These are phyloP conservation scores for Gaertneriomyces sp. DNA, from an alignment of 192 early-diverging fungal genomes.

Conservation along the genomic window DNA sequence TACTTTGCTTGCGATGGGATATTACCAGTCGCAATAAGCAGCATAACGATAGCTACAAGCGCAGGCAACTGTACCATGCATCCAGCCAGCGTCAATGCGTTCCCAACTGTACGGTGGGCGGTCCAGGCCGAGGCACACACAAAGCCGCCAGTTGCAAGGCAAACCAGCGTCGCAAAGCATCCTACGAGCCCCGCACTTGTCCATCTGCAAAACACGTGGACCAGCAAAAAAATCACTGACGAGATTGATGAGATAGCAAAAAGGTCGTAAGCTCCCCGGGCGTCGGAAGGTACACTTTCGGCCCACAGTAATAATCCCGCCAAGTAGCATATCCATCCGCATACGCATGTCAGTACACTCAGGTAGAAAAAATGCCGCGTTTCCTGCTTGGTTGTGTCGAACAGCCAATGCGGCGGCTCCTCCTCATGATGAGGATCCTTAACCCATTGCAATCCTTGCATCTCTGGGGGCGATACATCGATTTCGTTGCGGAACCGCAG, in stretches of 20 bases:
- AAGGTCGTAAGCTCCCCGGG: constrained; percentile 2
- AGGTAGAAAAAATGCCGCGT: too few relatives aligned
- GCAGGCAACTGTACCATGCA: background rate
- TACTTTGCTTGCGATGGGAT: background rate
- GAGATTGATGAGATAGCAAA: constrained; percentile 4
- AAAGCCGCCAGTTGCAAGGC: background rate
- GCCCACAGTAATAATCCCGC: too few relatives aligned
- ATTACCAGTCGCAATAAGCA: background rate
- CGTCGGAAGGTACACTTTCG: too few relatives aligned
- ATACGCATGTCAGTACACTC: too few relatives aligned
- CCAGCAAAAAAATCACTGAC: background rate
- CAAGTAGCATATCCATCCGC: too few relatives aligned
- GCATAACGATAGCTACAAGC: background rate
- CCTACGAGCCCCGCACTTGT: background rate
- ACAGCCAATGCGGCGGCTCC: constrained; percentile 9
- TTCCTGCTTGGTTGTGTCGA: background rate
- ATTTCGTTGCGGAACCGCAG: background rate
- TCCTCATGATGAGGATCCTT: constrained; percentile 2
- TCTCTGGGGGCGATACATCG: background rate
- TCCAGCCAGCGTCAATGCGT: constrained; percentile 2
- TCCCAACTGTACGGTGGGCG: background rate
- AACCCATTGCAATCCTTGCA: background rate
- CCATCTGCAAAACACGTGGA: constrained; percentile 2
- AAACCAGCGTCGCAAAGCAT: background rate
- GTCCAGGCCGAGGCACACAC: background rate